Evolutionary conservation across 225 moss, liverwort and hornwort species (phyloP).

Genomic region (Asterella californica): DNA sequence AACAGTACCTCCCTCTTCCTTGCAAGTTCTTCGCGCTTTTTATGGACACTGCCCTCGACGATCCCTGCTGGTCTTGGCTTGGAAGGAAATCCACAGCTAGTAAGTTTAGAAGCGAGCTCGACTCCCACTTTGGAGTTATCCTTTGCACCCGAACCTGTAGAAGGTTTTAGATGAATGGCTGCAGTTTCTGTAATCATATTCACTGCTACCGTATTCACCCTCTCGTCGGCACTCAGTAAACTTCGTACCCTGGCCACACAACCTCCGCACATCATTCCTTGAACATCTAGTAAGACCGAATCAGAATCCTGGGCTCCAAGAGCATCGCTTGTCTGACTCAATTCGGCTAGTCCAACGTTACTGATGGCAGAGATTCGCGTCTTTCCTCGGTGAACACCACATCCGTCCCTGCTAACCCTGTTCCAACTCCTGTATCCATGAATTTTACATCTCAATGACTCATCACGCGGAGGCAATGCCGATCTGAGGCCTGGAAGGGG

Average conservation of each 20-base stretch:
- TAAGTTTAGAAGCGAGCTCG: slow-evolving; percentile 64
- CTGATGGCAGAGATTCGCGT: slow-evolving; percentile 15
- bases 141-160: background rate
- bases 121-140: slow-evolving; percentile 36
- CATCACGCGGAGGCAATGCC: background rate
- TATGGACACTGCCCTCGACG: slow-evolving; percentile 46
- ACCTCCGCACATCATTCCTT: slow-evolving; percentile 98
- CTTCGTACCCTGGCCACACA: slow-evolving; percentile 92
- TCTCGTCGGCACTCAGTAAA: slow-evolving; percentile 50
- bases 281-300: slow-evolving; percentile 71
- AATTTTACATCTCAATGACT: background rate
- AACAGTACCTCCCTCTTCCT: slow-evolving; percentile 61
- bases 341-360: slow-evolving; percentile 19
- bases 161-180: slow-evolving; percentile 56
- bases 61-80: slow-evolving; percentile 55
- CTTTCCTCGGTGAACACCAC: background rate
- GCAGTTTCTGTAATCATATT: slow-evolving; percentile 95
- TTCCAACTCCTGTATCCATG: background rate
- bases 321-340: background rate
- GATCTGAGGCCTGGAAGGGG: background rate
- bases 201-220: slow-evolving; percentile 75
- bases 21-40: slow-evolving; percentile 69
- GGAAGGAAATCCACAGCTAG: slow-evolving; percentile 66
- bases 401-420: background rate
- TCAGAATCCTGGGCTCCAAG: slow-evolving; percentile 15